Base-by-base conservation (phyloP, 352 stramenopile genomes). In the Plasmopara viticola region DNA sequence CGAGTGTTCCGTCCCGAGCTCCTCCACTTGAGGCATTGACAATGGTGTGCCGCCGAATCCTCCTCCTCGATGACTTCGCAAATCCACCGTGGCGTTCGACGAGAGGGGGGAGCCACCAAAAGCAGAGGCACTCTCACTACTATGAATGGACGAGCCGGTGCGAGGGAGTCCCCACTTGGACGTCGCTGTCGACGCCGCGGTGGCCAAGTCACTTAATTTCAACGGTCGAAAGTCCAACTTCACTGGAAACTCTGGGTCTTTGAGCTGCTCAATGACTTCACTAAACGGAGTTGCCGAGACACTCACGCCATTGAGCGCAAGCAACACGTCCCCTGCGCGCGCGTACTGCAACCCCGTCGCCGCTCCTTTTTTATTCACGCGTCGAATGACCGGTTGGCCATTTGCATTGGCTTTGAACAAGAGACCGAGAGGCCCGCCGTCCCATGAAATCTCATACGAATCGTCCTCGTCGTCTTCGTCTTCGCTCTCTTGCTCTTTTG, bases 291-390 rank as follows among this genome's bases (percentile, higher is more conserved):
- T 68, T 9, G 55, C 66, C 1, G 58, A 65, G 15, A 91, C 72
- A 13, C 66, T 72, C 5, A 68, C 52, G 18, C 75, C 73, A 43
- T 94, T 88, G 0, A 94, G 47, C 6, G 74, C 80, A 4, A 90
- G 46, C 9, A 94, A 58, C n/a, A 87, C 73, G 51, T 94, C 84
- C 13, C 84, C 79, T 0, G 70, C 75, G 25, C 79, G 74, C 15
- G 82, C 78, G 25, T 78, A 75, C 34, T 85, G 68, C 20, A 90
- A 51, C 5, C 75, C 78, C 2, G 72, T 64, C 4, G 79, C 78
- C 17, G 66, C 68, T 35, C 78, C 74, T 39, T 84, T 80, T 60
- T 86, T 86, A 60, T 82, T 90, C 14, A 91, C 78, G 10, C 78
- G 70, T 38, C 81, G 76, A 45, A 91, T 91, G 14, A 88, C 61